Percentiles rank a stretch among this genome's conserved stretches.
Conservation (phyloP, 164 flowering plant species). For the Warburgia ugandensis region DNA sequence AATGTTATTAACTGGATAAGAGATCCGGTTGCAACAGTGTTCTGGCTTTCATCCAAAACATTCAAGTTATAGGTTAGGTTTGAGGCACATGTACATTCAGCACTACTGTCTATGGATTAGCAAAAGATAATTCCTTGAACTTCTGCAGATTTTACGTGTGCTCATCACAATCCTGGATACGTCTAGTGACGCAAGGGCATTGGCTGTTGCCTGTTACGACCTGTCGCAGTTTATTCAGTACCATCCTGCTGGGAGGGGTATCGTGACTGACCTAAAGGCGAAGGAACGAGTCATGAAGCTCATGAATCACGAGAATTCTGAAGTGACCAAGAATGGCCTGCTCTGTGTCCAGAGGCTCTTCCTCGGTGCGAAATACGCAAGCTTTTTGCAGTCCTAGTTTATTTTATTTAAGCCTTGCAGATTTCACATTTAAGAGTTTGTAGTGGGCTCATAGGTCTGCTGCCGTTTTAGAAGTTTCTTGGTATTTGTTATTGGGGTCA, state of each 20-base stretch:
- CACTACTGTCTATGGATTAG: no score
- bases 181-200: constrained; percentile 69
- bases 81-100: no score
- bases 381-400: constrained; percentile 75
- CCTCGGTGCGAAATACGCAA: constrained; percentile 92
- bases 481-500: neutral
- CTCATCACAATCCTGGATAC: constrained; percentile 89
- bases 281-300: constrained; percentile 93
- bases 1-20: no score
- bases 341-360: constrained; percentile 93
- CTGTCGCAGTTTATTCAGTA: constrained; percentile 87
- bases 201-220: constrained; percentile 93
- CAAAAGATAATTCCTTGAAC: no score
- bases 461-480: neutral
- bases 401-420: no score
- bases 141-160: constrained; percentile 71
- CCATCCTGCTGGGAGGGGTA: constrained; percentile 81
- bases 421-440: no score
- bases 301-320: constrained; percentile 85
- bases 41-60: neutral
- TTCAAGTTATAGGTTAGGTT: neutral
- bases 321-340: constrained; percentile 84
- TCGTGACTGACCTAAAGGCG: constrained; percentile 75
- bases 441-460: no score
- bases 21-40: no score